Base-by-base conservation (phyloP, 2,329 filamentous ascomycete species). In the Monilinia polystroma region DNA sequence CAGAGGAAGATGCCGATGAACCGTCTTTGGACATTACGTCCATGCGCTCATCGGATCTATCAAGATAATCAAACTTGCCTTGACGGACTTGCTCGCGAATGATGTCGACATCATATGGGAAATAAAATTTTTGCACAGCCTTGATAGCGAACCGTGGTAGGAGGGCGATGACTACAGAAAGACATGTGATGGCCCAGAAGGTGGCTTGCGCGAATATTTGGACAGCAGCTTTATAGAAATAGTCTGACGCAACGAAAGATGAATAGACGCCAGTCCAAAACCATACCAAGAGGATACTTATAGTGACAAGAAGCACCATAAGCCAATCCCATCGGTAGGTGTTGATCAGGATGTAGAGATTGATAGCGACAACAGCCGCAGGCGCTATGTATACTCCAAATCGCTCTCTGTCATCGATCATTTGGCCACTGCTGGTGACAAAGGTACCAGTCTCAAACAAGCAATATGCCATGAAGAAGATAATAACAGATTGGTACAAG, bases 251-350 rank as follows among this genome's bases (percentile, higher is more conserved):
- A 8, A 59, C 68, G 66, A 75, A 88, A 43, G 77, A 79, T 5
- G 74, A 78, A 80, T 96, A 99, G 49, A 96, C 84, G 41, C 93
- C 95, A 7, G 95, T 97, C 93, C 95, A 98, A 81, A 96, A 90
- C 83, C 93, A 99, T 75, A 98, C 87, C 73, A 97, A 86, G 41
- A 98, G 77, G 69, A 90, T 90, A 79, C 93, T 97, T 77, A 98
- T 85, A 32, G 80, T 79, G 63, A 96, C 90, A 69, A 97, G 89
- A 68, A 97, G 81, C 29, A 93, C 79, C 80, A 96, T 96, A 74
- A 99, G 83, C 94, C 94, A 99, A 78, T 99, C 95, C 95, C 95
- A 99, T 68, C 94, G 87, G 78, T 97, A 98, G 0, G 91, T 96
- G 79, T 99, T 99, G 81, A 98, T 88, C 71, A 99, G 82, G 72